A percentile compares a stretch with the other conserved stretches of the same genome.
phyloP scores from a whole-genome alignment of 371 early-diverging fungal species.

The Conidiobolus incongruus region DNA sequence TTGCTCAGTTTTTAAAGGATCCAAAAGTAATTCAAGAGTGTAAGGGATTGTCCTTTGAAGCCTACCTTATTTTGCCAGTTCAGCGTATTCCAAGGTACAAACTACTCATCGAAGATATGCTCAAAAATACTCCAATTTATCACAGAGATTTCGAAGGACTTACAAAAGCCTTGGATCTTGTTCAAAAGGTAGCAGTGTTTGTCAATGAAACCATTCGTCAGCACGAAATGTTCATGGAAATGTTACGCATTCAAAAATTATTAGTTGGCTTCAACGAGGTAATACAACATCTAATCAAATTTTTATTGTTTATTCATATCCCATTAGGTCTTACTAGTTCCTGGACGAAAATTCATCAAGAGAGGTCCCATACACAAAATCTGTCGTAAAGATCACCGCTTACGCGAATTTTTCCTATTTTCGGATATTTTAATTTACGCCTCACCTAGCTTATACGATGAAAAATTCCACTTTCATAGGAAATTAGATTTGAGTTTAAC shows the following conservation, averaged over 20 bases:
- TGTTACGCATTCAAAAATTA: slow-evolving; percentile 35
- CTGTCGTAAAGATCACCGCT: slow-evolving; percentile 34
- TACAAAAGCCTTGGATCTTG: slow-evolving; percentile 23
- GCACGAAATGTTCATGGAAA: slow-evolving; percentile 40
- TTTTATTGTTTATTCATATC: slow-evolving; percentile 3
- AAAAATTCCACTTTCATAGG: slow-evolving; percentile 20
- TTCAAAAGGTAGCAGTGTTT: slow-evolving; percentile 35
- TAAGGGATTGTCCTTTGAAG: slow-evolving; percentile 35
- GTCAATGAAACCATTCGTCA: slow-evolving; percentile 51
- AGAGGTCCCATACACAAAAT: slow-evolving; percentile 36
- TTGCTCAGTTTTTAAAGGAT: slow-evolving; percentile 14
- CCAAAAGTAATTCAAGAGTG: slow-evolving; percentile 18
- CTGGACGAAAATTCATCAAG: slow-evolving; percentile 35
- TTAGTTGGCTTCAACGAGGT: slow-evolving; percentile 24
- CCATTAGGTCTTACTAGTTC: slow-evolving; percentile 21
- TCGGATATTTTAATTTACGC: slow-evolving; percentile 48
- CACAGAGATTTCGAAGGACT: slow-evolving; percentile 38
- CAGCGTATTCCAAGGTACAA: slow-evolving; percentile 63
- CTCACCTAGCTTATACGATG: slow-evolving; percentile 9
- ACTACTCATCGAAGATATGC: slow-evolving; percentile 41
- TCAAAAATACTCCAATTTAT: slow-evolving; percentile 24
- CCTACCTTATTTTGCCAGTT: slow-evolving; percentile 59
- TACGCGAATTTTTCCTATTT: slow-evolving; percentile 36
- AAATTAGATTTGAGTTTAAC: slow-evolving; percentile 30
- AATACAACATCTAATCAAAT: not conserved